Evolutionary conservation across 805 yeast genomes (phyloP).

Genomic region (Citeromyces nyonsensis): DNA sequence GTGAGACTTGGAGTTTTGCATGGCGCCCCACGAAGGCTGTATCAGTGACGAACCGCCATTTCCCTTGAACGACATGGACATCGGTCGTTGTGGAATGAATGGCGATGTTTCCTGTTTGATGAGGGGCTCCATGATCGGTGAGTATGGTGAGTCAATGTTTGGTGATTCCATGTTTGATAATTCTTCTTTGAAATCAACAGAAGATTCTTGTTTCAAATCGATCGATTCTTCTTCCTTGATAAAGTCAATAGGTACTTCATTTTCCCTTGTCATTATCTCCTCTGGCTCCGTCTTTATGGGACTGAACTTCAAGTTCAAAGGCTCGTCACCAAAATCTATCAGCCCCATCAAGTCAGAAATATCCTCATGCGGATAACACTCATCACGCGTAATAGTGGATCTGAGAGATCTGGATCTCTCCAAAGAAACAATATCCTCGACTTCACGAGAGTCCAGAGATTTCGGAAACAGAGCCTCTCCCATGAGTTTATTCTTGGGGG

Average conservation of each 20-base stretch:
- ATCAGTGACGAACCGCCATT: conserved; percentile 6
- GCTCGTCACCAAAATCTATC: conserved; percentile 27
- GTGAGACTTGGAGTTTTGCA: conserved; percentile 14
- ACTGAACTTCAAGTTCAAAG: background rate
- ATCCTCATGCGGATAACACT: conserved; percentile 16
- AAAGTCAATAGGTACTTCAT: background rate
- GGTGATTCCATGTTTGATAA: background rate
- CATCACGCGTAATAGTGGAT: conserved; percentile 23
- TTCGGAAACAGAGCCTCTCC: conserved; percentile 64
- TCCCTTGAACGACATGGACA: conserved; percentile 32
- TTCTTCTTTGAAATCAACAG: background rate
- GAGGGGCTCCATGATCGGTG: background rate
- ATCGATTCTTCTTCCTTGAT: background rate
- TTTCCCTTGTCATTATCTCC: background rate
- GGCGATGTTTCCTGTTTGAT: background rate
- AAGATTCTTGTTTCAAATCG: background rate
- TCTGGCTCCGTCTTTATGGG: background rate
- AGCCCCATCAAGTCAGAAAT: conserved; percentile 27
- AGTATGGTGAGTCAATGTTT: background rate
- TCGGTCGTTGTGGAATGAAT: conserved; percentile 1
- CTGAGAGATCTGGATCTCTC: conserved; percentile 51
- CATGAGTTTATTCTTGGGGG: conserved; percentile 11
- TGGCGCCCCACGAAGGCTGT: conserved; percentile 5
- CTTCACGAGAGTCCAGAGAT: conserved; percentile 47
- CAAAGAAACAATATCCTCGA: conserved; percentile 56